Percentiles rank a stretch among this genome's conserved stretches.
Conservation (phyloP, 2,329 filamentous ascomycete species). For the Alternaria triticina region DNA sequence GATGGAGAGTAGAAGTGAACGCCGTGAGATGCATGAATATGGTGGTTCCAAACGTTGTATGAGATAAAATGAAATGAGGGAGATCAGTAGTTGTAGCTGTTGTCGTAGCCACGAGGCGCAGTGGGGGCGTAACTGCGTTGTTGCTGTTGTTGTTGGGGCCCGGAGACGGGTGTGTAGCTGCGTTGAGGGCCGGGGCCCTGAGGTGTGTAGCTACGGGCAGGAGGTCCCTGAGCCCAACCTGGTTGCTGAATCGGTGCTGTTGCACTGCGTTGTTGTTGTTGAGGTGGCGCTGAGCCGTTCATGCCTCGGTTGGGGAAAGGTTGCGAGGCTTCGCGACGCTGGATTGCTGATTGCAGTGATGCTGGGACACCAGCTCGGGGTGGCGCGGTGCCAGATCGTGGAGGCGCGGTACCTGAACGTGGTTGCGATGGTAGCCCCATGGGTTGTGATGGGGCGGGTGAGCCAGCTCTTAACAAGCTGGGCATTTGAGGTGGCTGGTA, state of each 20-base stretch:
- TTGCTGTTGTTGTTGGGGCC: constrained; percentile 1
- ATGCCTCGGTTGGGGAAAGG: constrained; percentile 38
- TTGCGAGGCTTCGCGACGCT: constrained; percentile 44
- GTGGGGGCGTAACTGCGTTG: background rate
- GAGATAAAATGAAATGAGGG: background rate
- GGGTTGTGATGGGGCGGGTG: constrained; percentile 32
- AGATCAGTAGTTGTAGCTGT: constrained; percentile 24
- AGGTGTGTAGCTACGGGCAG: constrained; percentile 8
- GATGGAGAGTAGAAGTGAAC: constrained; percentile 20
- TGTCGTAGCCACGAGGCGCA: constrained; percentile 21
- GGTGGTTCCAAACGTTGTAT: constrained; percentile 14
- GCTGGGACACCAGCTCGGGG: constrained; percentile 43
- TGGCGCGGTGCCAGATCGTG: constrained; percentile 30
- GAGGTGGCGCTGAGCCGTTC: constrained; percentile 22
- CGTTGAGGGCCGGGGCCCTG: constrained; percentile 7
- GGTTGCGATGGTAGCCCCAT: constrained; percentile 28
- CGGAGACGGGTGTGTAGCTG: constrained; percentile 15
- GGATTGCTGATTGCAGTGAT: constrained; percentile 45
- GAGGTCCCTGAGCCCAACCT: constrained; percentile 26
- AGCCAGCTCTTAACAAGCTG: constrained; percentile 34
- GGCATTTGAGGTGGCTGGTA: constrained; percentile 36
- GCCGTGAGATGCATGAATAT: constrained; percentile 18
- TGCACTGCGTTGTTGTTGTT: constrained; percentile 44
- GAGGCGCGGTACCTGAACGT: constrained; percentile 31
- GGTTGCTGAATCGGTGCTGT: constrained; percentile 44